Evolutionary conservation across 2,329 filamentous ascomycete species (phyloP), one percentile per base, ranked within the genome.

Genomic region (Stemphylium vesicarium): DNA sequence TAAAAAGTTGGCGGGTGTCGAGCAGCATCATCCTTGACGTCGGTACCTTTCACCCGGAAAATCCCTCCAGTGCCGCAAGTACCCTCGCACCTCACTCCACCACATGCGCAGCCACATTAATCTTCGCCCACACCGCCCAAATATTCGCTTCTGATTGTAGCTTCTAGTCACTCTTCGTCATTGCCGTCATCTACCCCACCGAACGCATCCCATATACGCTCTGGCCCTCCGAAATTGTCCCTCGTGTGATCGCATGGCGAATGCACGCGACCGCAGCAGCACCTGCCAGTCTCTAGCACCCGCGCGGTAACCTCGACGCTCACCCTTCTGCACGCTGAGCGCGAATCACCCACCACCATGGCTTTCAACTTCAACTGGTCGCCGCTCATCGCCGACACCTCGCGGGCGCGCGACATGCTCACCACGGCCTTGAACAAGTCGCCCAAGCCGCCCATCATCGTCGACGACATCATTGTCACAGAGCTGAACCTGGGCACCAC

Each of bases 331-430:
- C 37, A 18, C 42, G 15, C 55, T 36, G 35, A 50, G 44, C 35
- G 43, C 48, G 11, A 39, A 3, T 15, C 5, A n/a, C 16, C 46
- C 37, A 32, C 50, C 54, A 63, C 54, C 79, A 99, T 99, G 95
- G 95, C 95, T 68, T 99, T 99, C 90, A 98, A 98, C 84, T 99
- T 99, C 90, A 98, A 98, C 91, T 99, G 95, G 95, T 96, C 92
- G 85, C 95, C 95, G 74, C 85, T 99, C 64, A 95, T 96, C 80
- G 94, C 94, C 73, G 95, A 98, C 81, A 94, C 91, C 71, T 86
- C 90, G 75, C 89, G 92, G 68, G 94, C 95, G 46, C 90, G 93
- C 76, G 93, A 98, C 75, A 90, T 98, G 77, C 85, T 99, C 69
- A 99, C 95, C 22, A 89, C 91, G 53, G 95, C 95, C 32, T 84